Percentiles rank a stretch among this genome's conserved stretches.
These are phyloP conservation scores for Termitomyces sp. DNA, from an alignment of 768 basidiomycete species.

Conservation along the genomic window DNA sequence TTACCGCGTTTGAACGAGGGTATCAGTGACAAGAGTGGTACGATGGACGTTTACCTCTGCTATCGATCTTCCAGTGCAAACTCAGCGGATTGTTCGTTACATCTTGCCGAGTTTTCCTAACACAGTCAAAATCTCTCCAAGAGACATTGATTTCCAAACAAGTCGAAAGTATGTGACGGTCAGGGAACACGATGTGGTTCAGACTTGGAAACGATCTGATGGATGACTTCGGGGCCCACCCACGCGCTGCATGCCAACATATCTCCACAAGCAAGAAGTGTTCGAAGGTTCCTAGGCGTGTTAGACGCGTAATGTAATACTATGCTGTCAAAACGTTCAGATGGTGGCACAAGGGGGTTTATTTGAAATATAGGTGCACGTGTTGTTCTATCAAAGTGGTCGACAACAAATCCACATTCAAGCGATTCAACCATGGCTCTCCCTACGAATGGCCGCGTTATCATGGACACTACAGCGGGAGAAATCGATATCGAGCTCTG, in stretches of 20 bases:
- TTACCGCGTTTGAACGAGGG: background rate
- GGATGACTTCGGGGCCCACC: background rate
- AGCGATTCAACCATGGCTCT: conserved; percentile 54
- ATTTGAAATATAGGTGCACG: background rate
- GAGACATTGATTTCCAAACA: background rate
- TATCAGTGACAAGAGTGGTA: background rate
- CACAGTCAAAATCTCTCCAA: background rate
- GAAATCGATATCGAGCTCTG: conserved; percentile 89
- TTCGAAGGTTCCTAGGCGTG: background rate
- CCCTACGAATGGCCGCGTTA: conserved; percentile 81
- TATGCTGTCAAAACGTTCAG: background rate
- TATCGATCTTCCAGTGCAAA: background rate
- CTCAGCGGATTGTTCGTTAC: background rate
- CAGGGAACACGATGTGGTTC: background rate
- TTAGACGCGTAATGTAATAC: background rate
- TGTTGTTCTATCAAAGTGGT: background rate
- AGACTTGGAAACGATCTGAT: background rate
- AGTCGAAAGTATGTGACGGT: background rate
- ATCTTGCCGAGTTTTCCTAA: background rate
- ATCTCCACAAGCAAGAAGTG: background rate
- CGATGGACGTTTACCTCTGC: background rate
- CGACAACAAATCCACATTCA: background rate
- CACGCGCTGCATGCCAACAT: background rate
- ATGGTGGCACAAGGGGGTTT: background rate
- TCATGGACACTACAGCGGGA: conserved; percentile 85